Conservation (phyloP, 163 green algal species). For the Coccomyxa subellipsoidea region DNA sequence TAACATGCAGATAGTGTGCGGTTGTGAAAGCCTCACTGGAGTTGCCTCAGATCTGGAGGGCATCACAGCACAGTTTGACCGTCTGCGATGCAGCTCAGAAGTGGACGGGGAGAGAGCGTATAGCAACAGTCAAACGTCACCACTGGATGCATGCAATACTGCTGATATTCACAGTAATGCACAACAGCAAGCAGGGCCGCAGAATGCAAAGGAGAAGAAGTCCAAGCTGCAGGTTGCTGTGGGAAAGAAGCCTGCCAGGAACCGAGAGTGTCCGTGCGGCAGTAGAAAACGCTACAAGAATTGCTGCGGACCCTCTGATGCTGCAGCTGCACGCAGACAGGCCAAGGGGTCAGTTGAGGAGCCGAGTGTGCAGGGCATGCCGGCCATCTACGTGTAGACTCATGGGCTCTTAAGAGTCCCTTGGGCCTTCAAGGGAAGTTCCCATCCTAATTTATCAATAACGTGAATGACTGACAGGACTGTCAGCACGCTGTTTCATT, state of each 20-base stretch:
- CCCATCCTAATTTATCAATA: neutral
- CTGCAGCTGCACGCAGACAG: conserved; percentile 16
- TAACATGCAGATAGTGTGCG: no score
- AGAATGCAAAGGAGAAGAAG: neutral
- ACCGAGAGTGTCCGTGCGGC: conserved; percentile 71
- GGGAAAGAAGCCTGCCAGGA: conserved; percentile 38
- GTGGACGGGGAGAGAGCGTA: no score
- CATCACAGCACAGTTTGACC: no score
- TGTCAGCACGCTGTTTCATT: no score
- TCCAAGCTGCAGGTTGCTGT: neutral
- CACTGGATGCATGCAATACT: neutral
- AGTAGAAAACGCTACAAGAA: conserved; percentile 62
- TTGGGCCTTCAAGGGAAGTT: no score
- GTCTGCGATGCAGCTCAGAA: no score
- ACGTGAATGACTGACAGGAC: no score
- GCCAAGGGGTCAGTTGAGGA: neutral
- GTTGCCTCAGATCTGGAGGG: no score
- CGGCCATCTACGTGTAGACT: neutral
- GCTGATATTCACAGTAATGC: neutral
- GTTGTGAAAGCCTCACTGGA: no score
- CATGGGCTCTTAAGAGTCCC: neutral
- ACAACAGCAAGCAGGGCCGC: neutral
- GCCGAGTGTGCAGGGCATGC: neutral
- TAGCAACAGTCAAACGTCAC: neutral
- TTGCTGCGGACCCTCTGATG: conserved; percentile 56